Conservation (phyloP, 768 basidiomycete species). For the Tylopilus subfusipes region DNA sequence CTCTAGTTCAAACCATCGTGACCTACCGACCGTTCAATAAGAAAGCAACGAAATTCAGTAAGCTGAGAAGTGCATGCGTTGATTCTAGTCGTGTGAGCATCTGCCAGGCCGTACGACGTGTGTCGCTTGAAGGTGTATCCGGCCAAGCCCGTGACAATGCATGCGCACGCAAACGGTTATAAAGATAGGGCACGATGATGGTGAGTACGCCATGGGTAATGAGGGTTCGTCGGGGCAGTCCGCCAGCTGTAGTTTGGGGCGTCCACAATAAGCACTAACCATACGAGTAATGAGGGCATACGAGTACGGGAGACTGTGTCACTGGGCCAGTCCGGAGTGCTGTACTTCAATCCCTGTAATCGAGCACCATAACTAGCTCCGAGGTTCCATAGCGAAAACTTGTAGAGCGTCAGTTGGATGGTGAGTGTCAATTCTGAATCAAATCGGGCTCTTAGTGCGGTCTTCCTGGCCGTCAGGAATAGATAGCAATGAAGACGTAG, state of each 20-base stretch:
- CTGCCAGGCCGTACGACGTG: conserved; percentile 71
- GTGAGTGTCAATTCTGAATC: conserved; percentile 73
- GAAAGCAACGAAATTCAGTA: conserved; percentile 80
- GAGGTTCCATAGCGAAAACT: conserved; percentile 76
- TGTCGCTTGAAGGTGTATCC: conserved; percentile 79
- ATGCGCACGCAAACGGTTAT: conserved; percentile 66
- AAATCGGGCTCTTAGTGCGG: conserved; percentile 54
- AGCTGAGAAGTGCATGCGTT: conserved; percentile 53
- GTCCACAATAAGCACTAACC: background rate
- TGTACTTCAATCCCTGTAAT: conserved; percentile 74
- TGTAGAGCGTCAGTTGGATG: conserved; percentile 71
- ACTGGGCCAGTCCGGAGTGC: conserved; percentile 14
- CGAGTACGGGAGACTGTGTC: conserved; percentile 16
- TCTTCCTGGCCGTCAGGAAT: conserved; percentile 37
- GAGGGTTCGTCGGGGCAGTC: conserved; percentile 58
- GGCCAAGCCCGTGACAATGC: conserved; percentile 89
- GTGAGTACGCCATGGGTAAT: conserved; percentile 70
- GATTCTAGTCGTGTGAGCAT: conserved; percentile 65
- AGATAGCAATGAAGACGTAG: conserved; percentile 2
- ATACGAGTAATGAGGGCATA: conserved; percentile 12
- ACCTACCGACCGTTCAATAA: conserved; percentile 82
- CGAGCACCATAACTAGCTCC: conserved; percentile 82
- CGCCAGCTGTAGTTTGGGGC: conserved; percentile 46
- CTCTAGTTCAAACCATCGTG: background rate
- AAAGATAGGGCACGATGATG: conserved; percentile 73